Evolutionary conservation across 169 alveolate species (phyloP).

Genomic region (Perkinsus marinus): DNA sequence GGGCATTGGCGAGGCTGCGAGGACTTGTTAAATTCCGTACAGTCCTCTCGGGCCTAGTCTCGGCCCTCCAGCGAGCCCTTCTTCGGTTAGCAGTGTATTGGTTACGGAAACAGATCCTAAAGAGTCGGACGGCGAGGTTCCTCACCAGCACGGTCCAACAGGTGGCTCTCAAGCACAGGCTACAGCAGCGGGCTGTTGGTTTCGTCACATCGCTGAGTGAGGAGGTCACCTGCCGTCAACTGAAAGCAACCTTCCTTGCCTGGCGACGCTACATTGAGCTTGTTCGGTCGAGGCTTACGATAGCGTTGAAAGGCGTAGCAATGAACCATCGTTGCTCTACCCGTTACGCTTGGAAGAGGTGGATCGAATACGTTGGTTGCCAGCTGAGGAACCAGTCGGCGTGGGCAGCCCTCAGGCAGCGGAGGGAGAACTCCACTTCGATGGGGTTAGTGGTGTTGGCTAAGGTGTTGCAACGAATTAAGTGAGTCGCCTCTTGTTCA

Average conservation of each 20-base stretch:
- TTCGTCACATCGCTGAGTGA: neutral
- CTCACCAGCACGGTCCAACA: neutral
- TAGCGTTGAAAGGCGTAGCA: neutral
- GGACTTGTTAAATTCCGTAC: neutral
- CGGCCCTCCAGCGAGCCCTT: neutral
- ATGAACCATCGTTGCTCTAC: neutral
- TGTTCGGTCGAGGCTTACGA: neutral
- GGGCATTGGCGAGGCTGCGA: neutral
- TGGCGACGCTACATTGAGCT: neutral
- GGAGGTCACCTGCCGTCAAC: neutral
- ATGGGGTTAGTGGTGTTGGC: neutral
- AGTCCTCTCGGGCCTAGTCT: neutral
- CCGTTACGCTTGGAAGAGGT: neutral
- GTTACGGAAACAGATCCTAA: neutral
- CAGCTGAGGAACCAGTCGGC: neutral
- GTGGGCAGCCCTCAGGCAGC: neutral
- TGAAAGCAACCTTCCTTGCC: neutral
- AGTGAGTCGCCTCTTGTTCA: neutral
- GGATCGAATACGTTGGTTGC: neutral
- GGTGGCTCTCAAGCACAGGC: neutral
- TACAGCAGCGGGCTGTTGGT: neutral
- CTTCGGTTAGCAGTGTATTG: neutral
- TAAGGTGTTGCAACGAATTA: neutral
- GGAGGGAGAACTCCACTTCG: neutral
- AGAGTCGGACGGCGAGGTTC: neutral